Evolutionary conservation across 1,284 basidiomycete species (phyloP).

Genomic region (Sanghuangporus weigelae): DNA sequence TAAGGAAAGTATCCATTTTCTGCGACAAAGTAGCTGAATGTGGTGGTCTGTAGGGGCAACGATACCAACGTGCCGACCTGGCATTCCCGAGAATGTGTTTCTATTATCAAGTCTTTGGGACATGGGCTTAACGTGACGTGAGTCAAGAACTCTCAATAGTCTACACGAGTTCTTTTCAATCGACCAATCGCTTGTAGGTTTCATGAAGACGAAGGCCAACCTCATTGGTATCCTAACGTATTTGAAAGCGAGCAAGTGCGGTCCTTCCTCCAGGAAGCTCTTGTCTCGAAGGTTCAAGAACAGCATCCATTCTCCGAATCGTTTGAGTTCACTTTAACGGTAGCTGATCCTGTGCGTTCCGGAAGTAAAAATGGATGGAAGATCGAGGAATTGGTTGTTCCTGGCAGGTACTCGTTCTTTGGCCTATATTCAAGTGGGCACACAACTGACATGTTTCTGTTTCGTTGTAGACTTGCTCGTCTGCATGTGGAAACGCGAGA

Average conservation of each 20-base stretch:
- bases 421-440: constrained; percentile 17
- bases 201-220: constrained; percentile 55
- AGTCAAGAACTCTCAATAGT: constrained; percentile 17
- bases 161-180: neutral
- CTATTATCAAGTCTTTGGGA: constrained; percentile 52
- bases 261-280: constrained; percentile 43
- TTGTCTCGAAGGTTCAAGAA: constrained; percentile 19
- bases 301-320: constrained; percentile 13
- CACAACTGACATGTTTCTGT: neutral
- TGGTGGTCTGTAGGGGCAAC: constrained; percentile 40
- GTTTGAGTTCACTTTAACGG: constrained; percentile 58
- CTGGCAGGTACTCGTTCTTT: constrained; percentile 49
- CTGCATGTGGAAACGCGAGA: constrained; percentile 24
- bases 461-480: constrained; percentile 28
- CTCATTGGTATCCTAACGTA: constrained; percentile 67
- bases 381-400: constrained; percentile 46
- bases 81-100: constrained; percentile 66
- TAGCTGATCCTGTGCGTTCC: constrained; percentile 56
- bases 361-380: constrained; percentile 63
- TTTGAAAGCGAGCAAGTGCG: constrained; percentile 52
- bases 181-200: constrained; percentile 35
- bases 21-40: neutral
- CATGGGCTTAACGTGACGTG: constrained; percentile 48
- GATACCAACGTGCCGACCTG: constrained; percentile 80
- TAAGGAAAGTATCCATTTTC: constrained; percentile 28